Conservation (phyloP, 805 yeast genomes). For the Kuraishia hungarica region DNA sequence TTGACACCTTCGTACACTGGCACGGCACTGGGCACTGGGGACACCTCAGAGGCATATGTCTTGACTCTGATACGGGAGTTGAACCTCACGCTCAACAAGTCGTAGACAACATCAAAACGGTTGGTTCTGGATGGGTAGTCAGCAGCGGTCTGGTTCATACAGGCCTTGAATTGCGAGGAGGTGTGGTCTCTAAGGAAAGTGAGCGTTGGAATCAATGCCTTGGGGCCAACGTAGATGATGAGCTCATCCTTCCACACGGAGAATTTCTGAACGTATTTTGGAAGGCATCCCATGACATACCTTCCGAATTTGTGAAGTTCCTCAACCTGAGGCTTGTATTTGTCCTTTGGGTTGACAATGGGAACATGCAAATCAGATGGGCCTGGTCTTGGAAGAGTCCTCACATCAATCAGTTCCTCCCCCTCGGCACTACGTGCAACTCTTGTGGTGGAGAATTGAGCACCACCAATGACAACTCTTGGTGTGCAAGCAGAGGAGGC, state of each 20-base stretch:
- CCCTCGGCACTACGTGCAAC: not conserved
- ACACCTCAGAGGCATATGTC: conserved; percentile 78
- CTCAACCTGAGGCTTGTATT: conserved; percentile 55
- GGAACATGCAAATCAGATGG: conserved; percentile 29
- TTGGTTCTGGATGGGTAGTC: conserved; percentile 80
- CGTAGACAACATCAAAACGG: conserved; percentile 83
- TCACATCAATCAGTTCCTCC: not conserved
- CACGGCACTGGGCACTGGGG: conserved; percentile 75
- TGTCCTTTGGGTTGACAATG: conserved; percentile 70
- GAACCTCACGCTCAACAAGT: conserved; percentile 70
- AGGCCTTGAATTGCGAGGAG: conserved; percentile 69
- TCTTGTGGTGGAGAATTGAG: not conserved
- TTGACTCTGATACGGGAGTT: conserved; percentile 84
- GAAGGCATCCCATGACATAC: conserved; percentile 69
- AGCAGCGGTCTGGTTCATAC: conserved; percentile 78
- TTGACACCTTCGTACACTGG: conserved; percentile 71
- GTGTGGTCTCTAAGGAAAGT: conserved; percentile 70
- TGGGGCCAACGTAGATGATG: conserved; percentile 66
- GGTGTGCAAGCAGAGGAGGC: too few relatives aligned
- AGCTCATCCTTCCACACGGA: conserved; percentile 90
- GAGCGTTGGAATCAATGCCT: conserved; percentile 63
- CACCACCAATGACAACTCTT: not conserved
- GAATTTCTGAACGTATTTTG: conserved; percentile 76
- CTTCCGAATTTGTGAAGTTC: conserved; percentile 77
- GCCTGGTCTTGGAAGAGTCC: not conserved